These are phyloP conservation scores for Giardia duodenalis DNA, from an alignment of 208 protist genomes.

Conservation along the genomic window DNA sequence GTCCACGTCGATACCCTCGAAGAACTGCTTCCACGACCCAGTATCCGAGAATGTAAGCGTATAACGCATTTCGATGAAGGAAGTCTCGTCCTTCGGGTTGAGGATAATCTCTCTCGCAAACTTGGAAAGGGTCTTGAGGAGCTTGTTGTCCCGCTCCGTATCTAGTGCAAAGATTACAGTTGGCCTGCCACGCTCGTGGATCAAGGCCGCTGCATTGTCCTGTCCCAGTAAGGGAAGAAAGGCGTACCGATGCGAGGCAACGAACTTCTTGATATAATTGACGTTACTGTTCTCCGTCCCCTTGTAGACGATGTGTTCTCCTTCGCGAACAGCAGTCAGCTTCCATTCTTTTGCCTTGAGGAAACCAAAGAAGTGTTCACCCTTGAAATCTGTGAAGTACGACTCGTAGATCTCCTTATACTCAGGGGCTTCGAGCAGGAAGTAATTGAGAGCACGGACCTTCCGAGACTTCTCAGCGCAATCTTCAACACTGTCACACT, in stretches of 20 bases:
- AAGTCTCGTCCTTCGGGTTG: background rate
- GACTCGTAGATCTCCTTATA: background rate
- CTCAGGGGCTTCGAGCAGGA: background rate
- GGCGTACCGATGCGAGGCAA: background rate
- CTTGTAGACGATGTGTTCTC: background rate
- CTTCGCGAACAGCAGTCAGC: background rate
- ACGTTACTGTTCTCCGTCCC: too few species aligned
- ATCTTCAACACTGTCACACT: background rate
- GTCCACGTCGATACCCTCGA: background rate
- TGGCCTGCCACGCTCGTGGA: background rate
- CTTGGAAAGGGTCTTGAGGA: background rate
- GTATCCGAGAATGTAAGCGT: background rate
- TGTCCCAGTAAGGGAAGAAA: background rate
- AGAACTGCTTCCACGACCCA: background rate
- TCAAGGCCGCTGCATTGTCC: background rate
- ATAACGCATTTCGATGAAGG: background rate
- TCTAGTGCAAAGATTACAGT: background rate
- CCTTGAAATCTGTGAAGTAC: slow-evolving; percentile 8
- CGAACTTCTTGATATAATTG: background rate
- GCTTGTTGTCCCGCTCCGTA: background rate
- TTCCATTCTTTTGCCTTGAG: background rate
- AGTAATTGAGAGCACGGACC: background rate
- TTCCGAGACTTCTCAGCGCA: background rate
- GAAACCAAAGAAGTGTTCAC: background rate
- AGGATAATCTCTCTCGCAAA: background rate